Evolutionary conservation across 768 basidiomycete genomes (phyloP).

Genomic region (Sistotremastrum niveocremeum): DNA sequence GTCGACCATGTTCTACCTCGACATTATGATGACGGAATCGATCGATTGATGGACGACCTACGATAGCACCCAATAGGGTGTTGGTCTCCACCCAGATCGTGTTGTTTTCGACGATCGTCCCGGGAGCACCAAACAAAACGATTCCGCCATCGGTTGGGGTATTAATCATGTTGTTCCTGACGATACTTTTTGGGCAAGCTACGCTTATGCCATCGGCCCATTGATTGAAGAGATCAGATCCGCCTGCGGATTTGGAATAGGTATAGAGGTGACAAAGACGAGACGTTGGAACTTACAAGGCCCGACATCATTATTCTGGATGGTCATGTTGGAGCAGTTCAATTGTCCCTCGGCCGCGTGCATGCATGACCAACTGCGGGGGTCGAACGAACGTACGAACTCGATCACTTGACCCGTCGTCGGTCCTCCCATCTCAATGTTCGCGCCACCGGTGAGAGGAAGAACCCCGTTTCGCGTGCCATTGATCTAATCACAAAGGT

Average conservation of each 20-base stretch:
- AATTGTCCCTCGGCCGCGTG: slow-evolving; percentile 61
- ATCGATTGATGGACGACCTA: background rate
- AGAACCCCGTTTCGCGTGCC: slow-evolving; percentile 47
- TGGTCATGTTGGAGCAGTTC: slow-evolving; percentile 44
- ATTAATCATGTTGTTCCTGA: background rate
- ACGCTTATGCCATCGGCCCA: slow-evolving; percentile 81
- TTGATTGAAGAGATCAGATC: slow-evolving; percentile 45
- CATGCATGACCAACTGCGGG: slow-evolving; percentile 72
- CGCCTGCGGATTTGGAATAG: slow-evolving; percentile 11
- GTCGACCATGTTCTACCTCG: slow-evolving; percentile 73
- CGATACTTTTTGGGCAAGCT: slow-evolving; percentile 31
- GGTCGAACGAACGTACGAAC: slow-evolving; percentile 62
- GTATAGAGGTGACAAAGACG: too few species aligned
- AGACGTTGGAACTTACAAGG: slow-evolving; percentile 27
- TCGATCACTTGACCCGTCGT: slow-evolving; percentile 65
- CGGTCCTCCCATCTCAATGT: slow-evolving; percentile 75
- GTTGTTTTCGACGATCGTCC: slow-evolving; percentile 60
- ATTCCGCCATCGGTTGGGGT: slow-evolving; percentile 49
- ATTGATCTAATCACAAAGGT: slow-evolving; percentile 38
- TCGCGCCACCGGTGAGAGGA: slow-evolving; percentile 50
- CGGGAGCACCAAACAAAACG: slow-evolving; percentile 65
- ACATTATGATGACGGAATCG: slow-evolving; percentile 37
- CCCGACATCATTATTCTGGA: slow-evolving; percentile 77
- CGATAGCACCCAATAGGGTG: slow-evolving; percentile 12
- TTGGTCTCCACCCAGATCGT: slow-evolving; percentile 62